These are phyloP conservation scores for Leishmania tarentolae DNA, from an alignment of 208 protist genomes.

Conservation along the genomic window DNA sequence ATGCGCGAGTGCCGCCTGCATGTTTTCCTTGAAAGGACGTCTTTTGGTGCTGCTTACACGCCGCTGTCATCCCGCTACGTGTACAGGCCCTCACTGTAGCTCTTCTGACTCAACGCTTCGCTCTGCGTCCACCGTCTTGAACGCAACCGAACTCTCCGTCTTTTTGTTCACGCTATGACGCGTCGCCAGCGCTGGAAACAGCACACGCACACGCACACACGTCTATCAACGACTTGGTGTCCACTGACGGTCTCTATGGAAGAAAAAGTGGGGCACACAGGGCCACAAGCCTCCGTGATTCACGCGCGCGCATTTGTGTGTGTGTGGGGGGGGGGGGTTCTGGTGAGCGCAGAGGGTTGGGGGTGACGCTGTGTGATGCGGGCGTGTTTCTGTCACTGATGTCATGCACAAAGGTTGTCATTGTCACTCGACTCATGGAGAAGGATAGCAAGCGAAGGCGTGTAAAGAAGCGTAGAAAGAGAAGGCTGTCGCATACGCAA, in stretches of 20 bases:
- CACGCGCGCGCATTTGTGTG: neutral
- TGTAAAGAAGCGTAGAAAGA: neutral
- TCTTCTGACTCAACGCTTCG: neutral
- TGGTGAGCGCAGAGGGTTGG: too few relatives aligned
- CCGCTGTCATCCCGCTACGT: neutral
- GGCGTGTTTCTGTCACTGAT: neutral
- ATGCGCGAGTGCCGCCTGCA: neutral
- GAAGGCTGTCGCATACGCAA: too few relatives aligned
- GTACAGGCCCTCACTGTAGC: neutral
- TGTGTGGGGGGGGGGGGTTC: too few relatives aligned
- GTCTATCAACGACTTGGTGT: neutral
- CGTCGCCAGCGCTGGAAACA: neutral
- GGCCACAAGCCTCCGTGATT: neutral
- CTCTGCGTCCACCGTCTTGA: neutral
- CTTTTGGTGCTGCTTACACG: neutral
- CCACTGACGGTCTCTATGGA: neutral
- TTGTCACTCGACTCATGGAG: neutral
- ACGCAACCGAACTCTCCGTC: neutral
- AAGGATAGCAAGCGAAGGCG: neutral
- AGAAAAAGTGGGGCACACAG: neutral
- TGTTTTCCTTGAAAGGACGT: neutral
- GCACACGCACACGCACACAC: neutral
- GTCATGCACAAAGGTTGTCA: neutral
- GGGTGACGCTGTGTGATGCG: neutral
- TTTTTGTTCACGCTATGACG: neutral